phyloP scores from a whole-genome alignment of 768 basidiomycete species.

The Psilocybe tampanensis region DNA sequence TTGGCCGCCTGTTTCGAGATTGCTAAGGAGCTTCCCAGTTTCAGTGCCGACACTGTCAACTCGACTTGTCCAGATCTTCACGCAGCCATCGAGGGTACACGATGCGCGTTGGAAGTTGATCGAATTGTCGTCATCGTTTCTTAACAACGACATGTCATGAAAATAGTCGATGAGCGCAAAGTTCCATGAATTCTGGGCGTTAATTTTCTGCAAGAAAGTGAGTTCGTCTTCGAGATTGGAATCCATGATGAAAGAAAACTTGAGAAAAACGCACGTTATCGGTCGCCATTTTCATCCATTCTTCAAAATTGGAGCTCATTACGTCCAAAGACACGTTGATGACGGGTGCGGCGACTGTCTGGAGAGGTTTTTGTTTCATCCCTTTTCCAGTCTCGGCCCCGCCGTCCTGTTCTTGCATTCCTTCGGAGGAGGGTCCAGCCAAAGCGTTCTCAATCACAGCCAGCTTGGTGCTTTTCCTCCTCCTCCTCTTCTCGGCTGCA shows the following conservation, averaged over 20 bases:
- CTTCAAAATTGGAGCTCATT: constrained; percentile 94
- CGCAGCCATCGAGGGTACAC: constrained; percentile 96
- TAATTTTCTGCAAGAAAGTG: constrained; percentile 83
- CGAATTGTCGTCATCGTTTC: constrained; percentile 91
- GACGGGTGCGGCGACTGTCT: constrained; percentile 58
- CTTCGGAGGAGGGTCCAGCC: constrained; percentile 63
- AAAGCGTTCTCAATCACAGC: constrained; percentile 56
- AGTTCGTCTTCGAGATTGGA: constrained; percentile 1
- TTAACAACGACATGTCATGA: constrained; percentile 93
- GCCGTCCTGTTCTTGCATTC: constrained; percentile 37
- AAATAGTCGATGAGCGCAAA: constrained; percentile 99
- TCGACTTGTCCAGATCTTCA: constrained; percentile 99
- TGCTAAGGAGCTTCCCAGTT: constrained; percentile 92
- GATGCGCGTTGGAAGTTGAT: constrained; percentile 99
- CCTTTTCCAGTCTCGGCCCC: constrained; percentile 40
- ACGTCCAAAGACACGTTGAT: constrained; percentile 74
- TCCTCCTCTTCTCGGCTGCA: constrained; percentile 79
- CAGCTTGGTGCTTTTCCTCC: constrained; percentile 78
- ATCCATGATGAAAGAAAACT: constrained; percentile 2
- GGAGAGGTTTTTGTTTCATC: constrained; percentile 60
- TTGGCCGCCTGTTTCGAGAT: constrained; percentile 65
- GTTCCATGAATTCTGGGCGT: constrained; percentile 95
- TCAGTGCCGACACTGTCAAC: constrained; percentile 97
- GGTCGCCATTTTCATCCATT: constrained; percentile 99
- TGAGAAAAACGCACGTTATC: constrained; percentile 75